phyloP scores from a whole-genome alignment of 305 asterid genomes.

The Solanum hybrid region DNA sequence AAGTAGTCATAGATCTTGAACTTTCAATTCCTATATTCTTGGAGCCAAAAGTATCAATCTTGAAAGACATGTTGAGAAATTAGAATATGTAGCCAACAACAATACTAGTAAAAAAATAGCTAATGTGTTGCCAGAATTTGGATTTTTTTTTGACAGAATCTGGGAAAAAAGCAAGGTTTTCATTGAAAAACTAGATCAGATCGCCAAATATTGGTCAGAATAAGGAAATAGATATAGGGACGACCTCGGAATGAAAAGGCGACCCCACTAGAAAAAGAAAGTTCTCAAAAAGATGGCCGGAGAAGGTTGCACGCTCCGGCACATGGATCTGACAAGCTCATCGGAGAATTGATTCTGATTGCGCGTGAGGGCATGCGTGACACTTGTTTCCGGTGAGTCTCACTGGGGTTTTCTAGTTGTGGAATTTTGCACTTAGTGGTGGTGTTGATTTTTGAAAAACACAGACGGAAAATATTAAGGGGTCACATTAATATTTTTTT shows the following conservation, averaged over 20 bases:
- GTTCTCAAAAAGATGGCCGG: background rate
- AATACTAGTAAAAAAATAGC: background rate
- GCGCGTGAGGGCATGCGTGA: background rate
- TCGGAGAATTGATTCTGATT: background rate
- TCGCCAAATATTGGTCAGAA: background rate
- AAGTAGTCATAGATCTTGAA: background rate
- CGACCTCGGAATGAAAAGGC: background rate
- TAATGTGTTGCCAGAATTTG: background rate
- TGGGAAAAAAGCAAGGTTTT: no score
- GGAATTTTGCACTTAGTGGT: background rate
- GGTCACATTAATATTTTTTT: background rate
- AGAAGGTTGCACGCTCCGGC: background rate
- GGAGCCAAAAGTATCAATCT: background rate
- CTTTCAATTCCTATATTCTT: background rate
- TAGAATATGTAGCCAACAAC: background rate
- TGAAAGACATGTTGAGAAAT: background rate
- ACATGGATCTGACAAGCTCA: background rate
- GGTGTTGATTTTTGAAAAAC: background rate
- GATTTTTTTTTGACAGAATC: background rate
- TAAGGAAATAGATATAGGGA: background rate
- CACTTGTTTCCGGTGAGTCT: background rate
- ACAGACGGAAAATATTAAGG: no score
- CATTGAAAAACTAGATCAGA: no score
- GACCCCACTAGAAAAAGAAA: background rate
- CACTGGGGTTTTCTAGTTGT: background rate